Evolutionary conservation across 2,329 filamentous ascomycete species (phyloP), one percentile per base, ranked within the genome.

Genomic region (Claviceps humidiphila): DNA sequence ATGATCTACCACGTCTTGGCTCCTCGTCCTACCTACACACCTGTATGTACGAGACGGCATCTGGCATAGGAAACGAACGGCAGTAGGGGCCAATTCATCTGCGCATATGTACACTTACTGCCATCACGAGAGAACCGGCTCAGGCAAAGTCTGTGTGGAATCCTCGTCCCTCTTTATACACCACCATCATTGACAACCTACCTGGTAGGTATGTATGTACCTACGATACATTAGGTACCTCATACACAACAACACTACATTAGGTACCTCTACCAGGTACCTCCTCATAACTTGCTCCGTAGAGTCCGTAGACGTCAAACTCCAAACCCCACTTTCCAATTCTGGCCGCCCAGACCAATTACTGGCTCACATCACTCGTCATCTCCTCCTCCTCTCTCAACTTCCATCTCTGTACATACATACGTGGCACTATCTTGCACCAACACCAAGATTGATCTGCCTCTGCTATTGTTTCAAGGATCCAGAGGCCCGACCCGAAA

Each of bases 401-500:
- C 40, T 34, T 42, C 44, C 13, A 30, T 14, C 38, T 24, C 34
- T 26, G 51, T 3, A 30, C 8, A 30, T 26, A 26, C 7, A 7
- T 30, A 30, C 11, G 46, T 49, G 40, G 22, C 46, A 20, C 47
- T 39, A n/a, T 22, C n/a, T 26, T 39, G 47, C 40, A 53, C 37
- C n/a, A 48, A 39, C 3, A 50, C n/a, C 39, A 17, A 50, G 16
- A 42, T 6, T 17, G 24, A 40, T 39, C 22, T 24, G 37, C 22
- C 20, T 24, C 13, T 42, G 5, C n/a, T 16, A 13, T 16, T 17
- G 8, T 3, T 34, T 34, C 37, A 30, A 24, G 37, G 34, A 37
- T 16, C 8, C 3, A 6, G 14, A 49, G 52, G 49, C 52, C 49
- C 49, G 49, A 49, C 45, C 49, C 49, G 49, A 51, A 41, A 30